Conservation (phyloP, 1,284 basidiomycete species). For the Ustilago trichophora region DNA sequence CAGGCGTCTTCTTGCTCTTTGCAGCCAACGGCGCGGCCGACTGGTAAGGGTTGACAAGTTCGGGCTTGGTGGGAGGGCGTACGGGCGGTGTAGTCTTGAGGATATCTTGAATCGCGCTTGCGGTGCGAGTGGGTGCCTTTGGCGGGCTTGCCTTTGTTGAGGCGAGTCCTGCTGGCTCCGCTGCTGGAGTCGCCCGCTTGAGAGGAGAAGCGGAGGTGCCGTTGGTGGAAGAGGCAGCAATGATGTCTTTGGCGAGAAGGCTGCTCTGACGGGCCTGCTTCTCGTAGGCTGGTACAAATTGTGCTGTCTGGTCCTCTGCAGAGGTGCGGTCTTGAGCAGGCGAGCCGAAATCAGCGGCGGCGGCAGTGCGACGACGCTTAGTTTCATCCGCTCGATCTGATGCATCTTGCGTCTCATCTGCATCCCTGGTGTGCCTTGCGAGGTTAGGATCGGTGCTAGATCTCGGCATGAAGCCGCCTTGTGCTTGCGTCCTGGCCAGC, state of each 20-base stretch:
- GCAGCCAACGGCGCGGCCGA: conserved; percentile 24
- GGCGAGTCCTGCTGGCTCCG: conserved; percentile 5
- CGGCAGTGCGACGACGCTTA: conserved; percentile 37
- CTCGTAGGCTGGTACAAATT: conserved; percentile 32
- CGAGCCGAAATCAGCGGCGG: neutral
- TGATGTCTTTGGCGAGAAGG: conserved; percentile 30
- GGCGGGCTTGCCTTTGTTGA: conserved; percentile 13
- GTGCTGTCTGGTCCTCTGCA: conserved; percentile 13
- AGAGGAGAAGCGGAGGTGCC: conserved; percentile 6
- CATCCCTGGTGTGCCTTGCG: conserved; percentile 7
- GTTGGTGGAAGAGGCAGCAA: conserved; percentile 2
- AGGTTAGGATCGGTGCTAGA: conserved; percentile 41
- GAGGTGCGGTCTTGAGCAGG: neutral
- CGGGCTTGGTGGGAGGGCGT: conserved; percentile 44
- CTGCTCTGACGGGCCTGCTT: conserved; percentile 33
- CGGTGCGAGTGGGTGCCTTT: conserved; percentile 42
- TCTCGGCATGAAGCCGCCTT: conserved; percentile 16
- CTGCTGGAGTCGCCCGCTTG: conserved; percentile 34
- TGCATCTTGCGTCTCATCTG: conserved; percentile 16
- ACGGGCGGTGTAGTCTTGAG: conserved; percentile 48
- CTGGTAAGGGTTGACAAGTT: conserved; percentile 61
- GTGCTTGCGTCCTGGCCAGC: conserved; percentile 7
- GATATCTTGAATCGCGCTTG: conserved; percentile 51
- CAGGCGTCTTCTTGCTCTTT: conserved; percentile 15
- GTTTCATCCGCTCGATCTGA: conserved; percentile 27